Evolutionary conservation across 495 filamentous ascomycete genomes (phyloP), one percentile per base, ranked within the genome.

Genomic region (Aspergillus asperescens): DNA sequence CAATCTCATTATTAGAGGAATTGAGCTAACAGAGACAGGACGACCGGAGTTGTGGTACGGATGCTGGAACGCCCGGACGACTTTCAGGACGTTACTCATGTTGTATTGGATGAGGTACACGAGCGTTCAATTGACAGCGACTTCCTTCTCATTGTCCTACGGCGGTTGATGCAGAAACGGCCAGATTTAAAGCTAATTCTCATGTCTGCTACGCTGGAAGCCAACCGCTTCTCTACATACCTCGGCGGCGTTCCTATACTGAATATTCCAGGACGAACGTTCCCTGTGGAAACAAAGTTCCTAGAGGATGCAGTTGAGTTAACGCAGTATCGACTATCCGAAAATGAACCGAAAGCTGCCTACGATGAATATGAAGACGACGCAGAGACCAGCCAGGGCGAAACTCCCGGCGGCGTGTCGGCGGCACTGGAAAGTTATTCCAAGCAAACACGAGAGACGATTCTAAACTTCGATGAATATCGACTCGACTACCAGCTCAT

Each of bases 151-250:
- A 88, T 96, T 53, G 84, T 96, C 2, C 77, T 98, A 19, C 87
- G 88, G 57, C 87, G 90, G 56, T 72, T 96, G 13, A 78, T 95
- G 62, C 56, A 77, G 18, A 77, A 77, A 48, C 77, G 89, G 42
- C 85, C 84, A 42, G 81, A 90, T 39, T 69, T 96, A 39, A 85
- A 85, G 58, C 85, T 98, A 24, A 77, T 98, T 25, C 78, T 98
- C 22, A 98, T 96, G 93, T 96, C 91, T 45, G 93, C 93, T 5
- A 98, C 93, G 3, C 85, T 96, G 7, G 88, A 98, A 65, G 89
- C 93, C 6, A 83, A 92, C 52, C 82, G 83, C 13, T 95, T 98
- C 64, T 96, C 93, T 0, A 81, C 79, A 2, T 98, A 98, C 58
- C 75, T 98, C 0, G 80, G 82, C 19, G 82, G 83, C 16, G 92